Base-by-base conservation (phyloP, 1,139 yeast species). In the Suhomyces anneliseae region DNA sequence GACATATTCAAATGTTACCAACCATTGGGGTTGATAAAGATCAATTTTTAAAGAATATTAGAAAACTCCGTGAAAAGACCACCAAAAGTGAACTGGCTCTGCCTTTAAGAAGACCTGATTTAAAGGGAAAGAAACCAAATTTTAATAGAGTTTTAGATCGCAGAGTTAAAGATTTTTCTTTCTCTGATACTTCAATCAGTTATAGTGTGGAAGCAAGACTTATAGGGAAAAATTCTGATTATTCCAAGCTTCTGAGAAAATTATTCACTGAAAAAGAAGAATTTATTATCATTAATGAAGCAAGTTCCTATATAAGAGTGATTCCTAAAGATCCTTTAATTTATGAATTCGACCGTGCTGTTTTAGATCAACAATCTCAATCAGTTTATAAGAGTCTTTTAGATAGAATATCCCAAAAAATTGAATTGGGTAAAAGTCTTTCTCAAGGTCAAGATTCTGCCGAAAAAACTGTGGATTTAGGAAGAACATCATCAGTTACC, bases 141-240 rank as follows among this genome's bases (percentile, higher is more conserved):
- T 26, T 45, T 60, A 29, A 48, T 61, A 19, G 50, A 60, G 6
- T 54, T 49, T 35, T 61, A 54, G 39, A 45, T 31, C 57, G 54
- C 39, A 47, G 58, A 46, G 32, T 68, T 8, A 56, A 65, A 35
- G 78, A 72, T 54, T 63, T 65, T 47, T 58, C 67, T 4, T 65
- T 69, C 46, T 52, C 62, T 0, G 73, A 68, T 45, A 58, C 72
- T 2, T 62, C 71, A 6, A 59, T 72, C 19, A 61, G 69, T 44
- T 73, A 71, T 49, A 59, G 68, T 39, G 64, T 73, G 2, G 66
- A 66, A 55, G 74, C 71, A 0, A 57, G 74, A 36, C 57, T 71
- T 14, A 66, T 73, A 39, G 75, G 76, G 1, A 63, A 62, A 44
- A 60, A 66, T 10, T 57, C 65, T 4, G 65, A 64, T 14, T 68